phyloP scores from a whole-genome alignment of 176 grass and related monocot species.

The Poa annua region DNA sequence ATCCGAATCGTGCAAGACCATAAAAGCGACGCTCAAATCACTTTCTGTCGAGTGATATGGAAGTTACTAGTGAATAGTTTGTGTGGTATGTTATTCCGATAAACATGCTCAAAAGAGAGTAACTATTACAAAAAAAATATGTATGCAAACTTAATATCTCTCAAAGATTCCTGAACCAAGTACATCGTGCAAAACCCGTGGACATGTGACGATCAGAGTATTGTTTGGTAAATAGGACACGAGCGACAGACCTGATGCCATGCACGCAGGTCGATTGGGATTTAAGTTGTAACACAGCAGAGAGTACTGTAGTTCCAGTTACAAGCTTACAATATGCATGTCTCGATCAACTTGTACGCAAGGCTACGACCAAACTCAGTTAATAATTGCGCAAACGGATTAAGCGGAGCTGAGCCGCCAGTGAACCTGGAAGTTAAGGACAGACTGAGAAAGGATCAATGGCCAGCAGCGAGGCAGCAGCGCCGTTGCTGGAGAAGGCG shows the following conservation, averaged over 20 bases:
- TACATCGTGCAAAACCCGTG: background rate
- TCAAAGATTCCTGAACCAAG: background rate
- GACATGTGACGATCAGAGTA: background rate
- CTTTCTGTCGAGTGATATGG: background rate
- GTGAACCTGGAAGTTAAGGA: background rate
- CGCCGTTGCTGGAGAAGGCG: constrained; percentile 48
- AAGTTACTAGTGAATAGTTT: background rate
- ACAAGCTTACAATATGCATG: background rate
- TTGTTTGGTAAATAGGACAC: background rate
- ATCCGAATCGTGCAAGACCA: no score
- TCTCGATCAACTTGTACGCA: background rate
- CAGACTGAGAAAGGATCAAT: background rate
- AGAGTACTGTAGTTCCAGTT: background rate
- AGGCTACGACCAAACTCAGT: background rate
- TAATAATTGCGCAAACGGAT: no score
- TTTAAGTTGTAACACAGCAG: background rate
- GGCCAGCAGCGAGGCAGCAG: background rate
- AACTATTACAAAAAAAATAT: background rate
- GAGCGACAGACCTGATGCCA: background rate
- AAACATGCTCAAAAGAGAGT: background rate
- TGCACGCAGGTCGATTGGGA: background rate
- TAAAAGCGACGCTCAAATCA: background rate
- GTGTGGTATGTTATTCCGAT: background rate
- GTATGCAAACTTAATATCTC: background rate
- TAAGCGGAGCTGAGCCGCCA: background rate